Percentiles rank a stretch among this genome's conserved stretches.
Evolutionary conservation across 1,284 basidiomycete species (phyloP).

Genomic region (Cutaneotrichosporon curvatum): DNA sequence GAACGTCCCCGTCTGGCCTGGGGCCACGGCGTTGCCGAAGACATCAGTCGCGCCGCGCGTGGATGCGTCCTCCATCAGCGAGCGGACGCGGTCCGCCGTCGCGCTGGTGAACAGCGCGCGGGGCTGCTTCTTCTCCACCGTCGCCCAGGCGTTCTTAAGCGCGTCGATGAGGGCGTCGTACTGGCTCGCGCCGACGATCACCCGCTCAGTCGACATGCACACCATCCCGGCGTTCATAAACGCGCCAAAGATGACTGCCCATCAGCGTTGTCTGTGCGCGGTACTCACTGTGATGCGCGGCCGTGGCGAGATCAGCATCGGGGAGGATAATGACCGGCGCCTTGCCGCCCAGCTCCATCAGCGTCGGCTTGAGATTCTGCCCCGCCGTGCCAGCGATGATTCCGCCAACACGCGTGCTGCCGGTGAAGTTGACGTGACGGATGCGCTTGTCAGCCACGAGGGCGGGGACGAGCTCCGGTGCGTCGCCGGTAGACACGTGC

Average conservation of each 20-base stretch:
- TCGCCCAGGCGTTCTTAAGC: conserved; percentile 18
- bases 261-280: not conserved
- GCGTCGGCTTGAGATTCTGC: conserved; percentile 43
- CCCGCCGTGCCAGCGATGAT: conserved; percentile 41
- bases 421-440: conserved; percentile 48
- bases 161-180: conserved; percentile 47
- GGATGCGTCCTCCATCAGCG: conserved; percentile 53
- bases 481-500: conserved; percentile 50
- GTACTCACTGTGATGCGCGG: conserved; percentile 43
- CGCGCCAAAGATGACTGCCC: conserved; percentile 55
- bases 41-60: conserved; percentile 50
- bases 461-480: conserved; percentile 49
- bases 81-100: conserved; percentile 52
- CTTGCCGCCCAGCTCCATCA: conserved; percentile 49
- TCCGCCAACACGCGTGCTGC: conserved; percentile 46
- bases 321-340: conserved; percentile 51
- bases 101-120: conserved; percentile 51
- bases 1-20: conserved; percentile 42
- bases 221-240: conserved; percentile 60
- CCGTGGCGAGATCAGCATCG: conserved; percentile 57
- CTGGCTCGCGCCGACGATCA: conserved; percentile 51
- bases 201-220: conserved; percentile 64
- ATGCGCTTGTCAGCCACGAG: conserved; percentile 55
- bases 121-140: conserved; percentile 27
- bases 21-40: not conserved